These are phyloP conservation scores for Aspergillus nomiae DNA, from an alignment of 2,329 filamentous ascomycete species.

Conservation along the genomic window DNA sequence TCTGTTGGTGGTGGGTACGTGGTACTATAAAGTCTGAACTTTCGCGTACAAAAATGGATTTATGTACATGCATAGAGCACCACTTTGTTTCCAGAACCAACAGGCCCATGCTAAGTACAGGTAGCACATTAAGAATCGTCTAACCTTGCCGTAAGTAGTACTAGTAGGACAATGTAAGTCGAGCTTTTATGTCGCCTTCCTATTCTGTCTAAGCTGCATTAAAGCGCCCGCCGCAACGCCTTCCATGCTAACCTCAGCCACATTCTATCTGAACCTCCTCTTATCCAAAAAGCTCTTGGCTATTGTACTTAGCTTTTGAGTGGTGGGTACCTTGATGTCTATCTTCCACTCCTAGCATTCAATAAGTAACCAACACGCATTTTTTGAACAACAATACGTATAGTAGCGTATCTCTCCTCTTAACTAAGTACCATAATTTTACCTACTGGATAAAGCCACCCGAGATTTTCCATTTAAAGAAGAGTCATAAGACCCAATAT, in stretches of 20 bases:
- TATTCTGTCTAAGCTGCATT: no score
- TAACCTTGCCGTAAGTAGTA: background rate
- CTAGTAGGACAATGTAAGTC: background rate
- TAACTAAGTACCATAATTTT: background rate
- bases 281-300: background rate
- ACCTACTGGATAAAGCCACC: background rate
- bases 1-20: background rate
- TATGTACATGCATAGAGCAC: background rate
- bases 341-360: background rate
- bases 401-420: background rate
- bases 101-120: no score
- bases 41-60: no score
- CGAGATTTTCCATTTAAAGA: background rate
- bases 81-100: background rate
- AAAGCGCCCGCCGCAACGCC: no score
- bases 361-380: background rate
- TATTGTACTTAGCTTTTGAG: background rate
- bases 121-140: background rate
- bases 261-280: background rate
- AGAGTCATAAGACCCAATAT: background rate
- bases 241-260: background rate
- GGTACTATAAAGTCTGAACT: background rate
- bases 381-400: background rate
- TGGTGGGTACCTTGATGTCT: background rate
- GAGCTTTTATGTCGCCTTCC: background rate